Base-by-base conservation (phyloP, 208 protist species). In the Leishmania tropica region DNA sequence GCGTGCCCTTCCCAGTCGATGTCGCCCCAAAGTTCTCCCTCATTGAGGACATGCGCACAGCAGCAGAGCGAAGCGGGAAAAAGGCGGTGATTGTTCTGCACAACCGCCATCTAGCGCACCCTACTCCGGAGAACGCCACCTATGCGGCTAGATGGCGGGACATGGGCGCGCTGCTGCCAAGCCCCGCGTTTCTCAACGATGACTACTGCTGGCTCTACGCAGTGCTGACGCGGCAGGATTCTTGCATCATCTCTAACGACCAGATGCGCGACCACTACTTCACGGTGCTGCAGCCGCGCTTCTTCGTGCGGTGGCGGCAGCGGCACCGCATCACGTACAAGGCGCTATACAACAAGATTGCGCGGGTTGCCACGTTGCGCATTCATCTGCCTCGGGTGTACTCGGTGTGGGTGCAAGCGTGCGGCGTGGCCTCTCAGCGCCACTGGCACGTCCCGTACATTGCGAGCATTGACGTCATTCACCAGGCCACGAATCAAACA, bases 251-350 rank as follows among this genome's bases (percentile, higher is more conserved):
- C 40, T 94, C 92, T 3, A 97, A 97, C 73, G 94, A 97, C 71
- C 92, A 92, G 76, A 97, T 97, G 94, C 90, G 94, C 21, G 94
- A 97, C 78, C 94, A 97, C 78, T 92, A 97, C 80, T 97, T 97
- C 76, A 78, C 83, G 45, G 78, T 96, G 45, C 87, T 97, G 51
- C 95, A 92, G 79, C 90, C 81, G 3, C 93, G 92, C 47, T 95
- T 89, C 56, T 97, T 97, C 75, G 54, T 96, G 42, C 90, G 92
- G 31, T 97, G 94, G 94, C 89, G 94, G 19, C 94, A 96, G 81
- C 86, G 92, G 1, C 92, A 96, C 84, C 94, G 90, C 56, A 92
- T 97, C 77, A 94, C 93, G 19, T 96, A 95, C 86, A 91, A 80
- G 60, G 92, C 85, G 7, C 79, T 93, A 35, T 95, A 90, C 86